Conservation (phyloP, 768 basidiomycete genomes). For the Cystobasidium ongulense region DNA sequence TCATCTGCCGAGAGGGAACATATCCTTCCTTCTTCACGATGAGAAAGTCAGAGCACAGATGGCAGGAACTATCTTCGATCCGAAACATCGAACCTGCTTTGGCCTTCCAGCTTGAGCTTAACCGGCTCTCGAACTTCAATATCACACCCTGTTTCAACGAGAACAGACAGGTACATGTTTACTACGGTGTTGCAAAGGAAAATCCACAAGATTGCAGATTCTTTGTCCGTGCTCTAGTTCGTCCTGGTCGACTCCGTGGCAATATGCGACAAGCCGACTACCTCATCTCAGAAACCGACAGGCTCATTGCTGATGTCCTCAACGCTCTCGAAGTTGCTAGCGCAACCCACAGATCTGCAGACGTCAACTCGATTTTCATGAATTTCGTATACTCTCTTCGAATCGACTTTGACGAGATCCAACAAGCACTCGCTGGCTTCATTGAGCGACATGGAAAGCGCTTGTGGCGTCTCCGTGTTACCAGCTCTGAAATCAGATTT, state of each 20-base stretch:
- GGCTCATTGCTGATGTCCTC: slow-evolving; percentile 83
- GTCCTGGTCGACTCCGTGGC: slow-evolving; percentile 86
- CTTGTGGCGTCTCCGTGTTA: slow-evolving; percentile 95
- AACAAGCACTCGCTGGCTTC: slow-evolving; percentile 95
- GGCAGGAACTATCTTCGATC: slow-evolving; percentile 92
- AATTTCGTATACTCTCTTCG: slow-evolving; percentile 86
- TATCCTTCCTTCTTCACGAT: slow-evolving; percentile 94
- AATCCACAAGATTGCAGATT: slow-evolving; percentile 97
- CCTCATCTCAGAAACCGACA: slow-evolving; percentile 95
- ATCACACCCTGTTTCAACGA: slow-evolving; percentile 92
- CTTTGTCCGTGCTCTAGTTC: slow-evolving; percentile 92
- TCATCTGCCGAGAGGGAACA: slow-evolving; percentile 80
- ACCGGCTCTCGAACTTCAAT: slow-evolving; percentile 92
- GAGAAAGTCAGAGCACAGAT: slow-evolving; percentile 58
- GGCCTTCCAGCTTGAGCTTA: slow-evolving; percentile 94
- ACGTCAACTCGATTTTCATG: slow-evolving; percentile 84
- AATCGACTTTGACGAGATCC: slow-evolving; percentile 91
- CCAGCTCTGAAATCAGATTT: slow-evolving; percentile 93
- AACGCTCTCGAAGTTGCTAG: slow-evolving; percentile 91
- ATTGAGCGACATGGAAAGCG: slow-evolving; percentile 98
- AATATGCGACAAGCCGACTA: slow-evolving; percentile 94
- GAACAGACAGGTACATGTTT: slow-evolving; percentile 95
- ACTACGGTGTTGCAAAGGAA: slow-evolving; percentile 87
- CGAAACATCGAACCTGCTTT: slow-evolving; percentile 97
- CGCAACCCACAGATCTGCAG: slow-evolving; percentile 79